Evolutionary conservation across 371 early-diverging fungal genomes (phyloP), one percentile per base, ranked within the genome.

Genomic region (Mortierella sp.): DNA sequence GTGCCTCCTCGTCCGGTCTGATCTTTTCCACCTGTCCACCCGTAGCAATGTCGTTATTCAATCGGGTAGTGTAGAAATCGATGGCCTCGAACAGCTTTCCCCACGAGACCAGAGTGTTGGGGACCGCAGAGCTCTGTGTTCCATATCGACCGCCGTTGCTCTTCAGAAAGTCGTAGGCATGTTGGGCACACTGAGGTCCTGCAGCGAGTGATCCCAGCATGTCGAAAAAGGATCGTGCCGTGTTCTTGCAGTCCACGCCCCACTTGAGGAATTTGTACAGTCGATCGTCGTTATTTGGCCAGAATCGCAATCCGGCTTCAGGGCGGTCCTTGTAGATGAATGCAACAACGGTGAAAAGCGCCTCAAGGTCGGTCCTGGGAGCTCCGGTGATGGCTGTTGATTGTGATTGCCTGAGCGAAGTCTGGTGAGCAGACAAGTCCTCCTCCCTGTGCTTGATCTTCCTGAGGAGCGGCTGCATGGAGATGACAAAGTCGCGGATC

Each of bases 221-320:
- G 71, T 93, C 89, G 52, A 95, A 88, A 84, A 91, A 95, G 11
- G 93, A 87, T 31, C 90, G 87, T 26, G 90, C 81, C 86, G 90
- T 88, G 61, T 89, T 87, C 64, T 87, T 87, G 71, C 88, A 90
- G 70, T 90, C 90, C 1, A 92, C 84, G 11, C 91, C 90, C 93
- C 95, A 95, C 66, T 92, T 92, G 68, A 95, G 72, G 73, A 98
- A 96, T 41, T 89, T 86, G 40, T 90, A 86, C 52, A 95, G 86
- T 13, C 92, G 87, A 31, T 78, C 83, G 39, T 88, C 91, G 40
- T 89, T 88, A 39, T 85, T 86, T 34, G 86, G 74, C 97, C 97
- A 97, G 85, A 95, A 97, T 14, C 89, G 88, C 37, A 92, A 74
- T 1, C 96, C 96, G 2, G 91, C 89, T 66, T 97, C 95, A 1